phyloP scores from a whole-genome alignment of 2,329 filamentous ascomycete genomes.

The Pezicula carpinea region DNA sequence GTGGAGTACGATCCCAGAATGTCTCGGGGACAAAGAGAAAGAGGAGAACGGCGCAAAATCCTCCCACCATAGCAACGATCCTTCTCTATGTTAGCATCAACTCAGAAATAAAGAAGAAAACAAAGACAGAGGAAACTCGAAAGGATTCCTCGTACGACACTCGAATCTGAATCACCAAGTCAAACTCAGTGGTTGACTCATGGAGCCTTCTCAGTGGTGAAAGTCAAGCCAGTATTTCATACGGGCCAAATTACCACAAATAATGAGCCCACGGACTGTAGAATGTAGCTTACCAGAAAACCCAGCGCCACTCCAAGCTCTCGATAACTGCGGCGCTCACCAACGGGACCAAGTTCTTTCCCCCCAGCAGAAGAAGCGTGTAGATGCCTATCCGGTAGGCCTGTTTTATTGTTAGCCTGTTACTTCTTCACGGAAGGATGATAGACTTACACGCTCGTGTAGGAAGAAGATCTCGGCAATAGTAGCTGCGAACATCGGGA shows the following conservation, averaged over 20 bases:
- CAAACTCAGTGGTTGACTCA: too few relatives aligned
- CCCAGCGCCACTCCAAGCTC: slow-evolving; percentile 78
- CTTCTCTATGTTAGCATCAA: slow-evolving; percentile 35
- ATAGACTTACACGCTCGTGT: slow-evolving; percentile 64
- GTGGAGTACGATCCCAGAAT: slow-evolving; percentile 85
- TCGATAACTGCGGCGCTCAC: slow-evolving; percentile 83
- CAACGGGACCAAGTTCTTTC: slow-evolving; percentile 85
- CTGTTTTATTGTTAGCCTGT: not conserved
- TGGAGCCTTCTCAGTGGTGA: too few relatives aligned
- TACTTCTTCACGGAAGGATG: not conserved
- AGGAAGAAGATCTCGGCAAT: slow-evolving; percentile 96
- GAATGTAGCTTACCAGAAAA: slow-evolving; percentile 64
- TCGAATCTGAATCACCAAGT: too few relatives aligned
- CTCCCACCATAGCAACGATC: slow-evolving; percentile 79
- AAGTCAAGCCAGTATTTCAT: too few relatives aligned
- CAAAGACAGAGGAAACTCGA: too few relatives aligned
- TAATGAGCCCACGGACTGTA: not conserved
- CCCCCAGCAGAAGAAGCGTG: slow-evolving; percentile 79
- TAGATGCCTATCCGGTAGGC: slow-evolving; percentile 90
- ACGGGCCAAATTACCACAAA: too few relatives aligned
- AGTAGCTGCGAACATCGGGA: slow-evolving; percentile 49
- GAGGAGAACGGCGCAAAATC: slow-evolving; percentile 62
- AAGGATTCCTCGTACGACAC: not conserved
- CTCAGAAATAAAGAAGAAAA: not conserved
- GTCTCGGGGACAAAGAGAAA: slow-evolving; percentile 94